These are phyloP conservation scores for Alternaria sp. DNA, from an alignment of 2,329 filamentous ascomycete species.

Conservation along the genomic window DNA sequence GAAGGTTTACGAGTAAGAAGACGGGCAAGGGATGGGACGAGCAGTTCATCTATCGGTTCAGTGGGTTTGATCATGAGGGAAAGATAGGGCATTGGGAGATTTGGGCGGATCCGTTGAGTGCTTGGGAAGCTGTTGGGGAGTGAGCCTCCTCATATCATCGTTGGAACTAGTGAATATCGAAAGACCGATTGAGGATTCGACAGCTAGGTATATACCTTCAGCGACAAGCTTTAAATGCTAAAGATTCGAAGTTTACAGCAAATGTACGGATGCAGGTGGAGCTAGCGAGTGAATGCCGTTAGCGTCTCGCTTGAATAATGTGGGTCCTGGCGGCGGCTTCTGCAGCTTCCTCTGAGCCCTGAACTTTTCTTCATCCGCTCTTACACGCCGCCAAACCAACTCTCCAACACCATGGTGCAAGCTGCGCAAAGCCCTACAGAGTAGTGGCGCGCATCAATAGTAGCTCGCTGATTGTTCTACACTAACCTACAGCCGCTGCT, in stretches of 20 bases:
- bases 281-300: constrained; percentile 1
- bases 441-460: background rate
- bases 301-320: constrained; percentile 8
- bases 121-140: constrained; percentile 49
- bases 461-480: background rate
- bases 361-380: constrained; percentile 11
- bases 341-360: background rate
- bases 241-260: background rate
- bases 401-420: background rate
- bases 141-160: background rate
- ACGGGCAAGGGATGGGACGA: constrained; percentile 52
- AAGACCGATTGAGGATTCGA: background rate
- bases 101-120: constrained; percentile 54
- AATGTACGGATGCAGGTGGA: background rate
- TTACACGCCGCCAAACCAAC: background rate
- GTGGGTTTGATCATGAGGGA: constrained; percentile 48
- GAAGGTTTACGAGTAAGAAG: constrained; percentile 44
- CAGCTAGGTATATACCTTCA: background rate
- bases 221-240: background rate
- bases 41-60: constrained; percentile 50
- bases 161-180: background rate
- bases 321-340: constrained; percentile 8
- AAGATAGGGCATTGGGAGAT: constrained; percentile 54
- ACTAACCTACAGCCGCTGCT: background rate
- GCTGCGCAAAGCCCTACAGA: background rate